A percentile compares a stretch with the other conserved stretches of the same genome.
Conservation (phyloP, 1,139 yeast genomes). For the Debaryomyces psychrophilus region DNA sequence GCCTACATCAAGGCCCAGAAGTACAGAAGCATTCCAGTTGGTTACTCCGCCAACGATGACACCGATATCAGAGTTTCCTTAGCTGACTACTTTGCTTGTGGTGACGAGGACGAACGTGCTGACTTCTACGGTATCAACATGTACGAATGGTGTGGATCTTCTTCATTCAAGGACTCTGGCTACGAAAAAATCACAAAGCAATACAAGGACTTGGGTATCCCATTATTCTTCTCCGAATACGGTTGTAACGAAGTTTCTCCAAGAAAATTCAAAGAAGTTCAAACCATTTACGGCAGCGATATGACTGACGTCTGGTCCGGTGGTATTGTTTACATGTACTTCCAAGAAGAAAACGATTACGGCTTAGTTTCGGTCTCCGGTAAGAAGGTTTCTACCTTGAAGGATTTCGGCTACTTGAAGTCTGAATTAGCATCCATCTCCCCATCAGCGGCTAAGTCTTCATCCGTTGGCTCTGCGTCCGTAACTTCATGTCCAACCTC, state of each 20-base stretch:
- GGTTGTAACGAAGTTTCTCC: slow-evolving; percentile 78
- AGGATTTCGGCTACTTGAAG: slow-evolving; percentile 51
- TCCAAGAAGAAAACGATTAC: slow-evolving; percentile 77
- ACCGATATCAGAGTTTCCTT: slow-evolving; percentile 66
- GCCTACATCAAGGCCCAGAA: slow-evolving; percentile 66
- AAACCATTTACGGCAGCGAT: slow-evolving; percentile 57
- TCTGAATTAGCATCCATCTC: slow-evolving; percentile 61
- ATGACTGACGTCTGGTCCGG: slow-evolving; percentile 91
- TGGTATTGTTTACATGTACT: slow-evolving; percentile 88
- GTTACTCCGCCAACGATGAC: slow-evolving; percentile 88
- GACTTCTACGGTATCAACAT: slow-evolving; percentile 94
- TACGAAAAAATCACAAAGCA: slow-evolving; percentile 73
- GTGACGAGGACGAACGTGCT: slow-evolving; percentile 60
- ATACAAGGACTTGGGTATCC: slow-evolving; percentile 71
- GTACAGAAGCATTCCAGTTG: slow-evolving; percentile 79
- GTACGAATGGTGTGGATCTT: slow-evolving; percentile 94
- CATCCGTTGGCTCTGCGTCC: slow-evolving; percentile 25
- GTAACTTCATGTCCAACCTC: slow-evolving; percentile 54
- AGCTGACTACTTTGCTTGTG: slow-evolving; percentile 86
- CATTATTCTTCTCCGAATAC: slow-evolving; percentile 84
- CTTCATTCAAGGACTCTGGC: slow-evolving; percentile 68
- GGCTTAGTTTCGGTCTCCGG: slow-evolving; percentile 68
- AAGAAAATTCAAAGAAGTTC: slow-evolving; percentile 73
- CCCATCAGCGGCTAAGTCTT: slow-evolving; percentile 39
- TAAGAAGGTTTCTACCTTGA: slow-evolving; percentile 42